Evolutionary conservation across 2,329 filamentous ascomycete genomes (phyloP), one percentile per base, ranked within the genome.

Genomic region (Fusarium sterilihyphosum): DNA sequence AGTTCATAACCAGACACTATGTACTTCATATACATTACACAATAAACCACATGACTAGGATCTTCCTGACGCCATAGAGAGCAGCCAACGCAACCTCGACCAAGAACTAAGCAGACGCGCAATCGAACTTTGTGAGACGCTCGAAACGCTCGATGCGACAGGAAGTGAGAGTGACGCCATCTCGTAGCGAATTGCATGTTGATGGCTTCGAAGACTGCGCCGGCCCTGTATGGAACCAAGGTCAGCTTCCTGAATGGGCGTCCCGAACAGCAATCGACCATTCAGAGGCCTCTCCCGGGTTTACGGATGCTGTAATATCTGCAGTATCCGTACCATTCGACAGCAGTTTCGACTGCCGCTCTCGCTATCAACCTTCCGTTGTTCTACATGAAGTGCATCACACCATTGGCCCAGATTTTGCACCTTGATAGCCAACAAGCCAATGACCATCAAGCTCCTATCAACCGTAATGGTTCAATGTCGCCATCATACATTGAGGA

Each of bases 101-200:
- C 43, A 61, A 56, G 52, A n/a, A 29, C 37, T n/a, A 18, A 61
- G 50, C 52, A 74, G 60, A 65, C 68, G 44, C 68, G 71, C 67
- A 73, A 66, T 70, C 60, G 54, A 38, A 49, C 29, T 67, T 67
- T 64, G 73, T 75, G 65, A 73, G 67, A 73, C 70, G 61, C 73
- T 73, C 57, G 70, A 78, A 74, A 69, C 72, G 67, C 65, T 63
- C 53, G 41, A 59, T 57, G 66, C 65, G 40, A 56, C 65, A 70
- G 67, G 26, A 59, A 74, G 73, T 78, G 67, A 29, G 41, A 76
- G 76, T 78, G 76, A 78, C 75, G 76, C 74, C 74, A 78, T 78
- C 35, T 73, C 61, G 73, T 69, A 74, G 73, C 64, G 54, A 56
- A 74, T 78, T 76, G 66, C 70, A 75, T 71, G 64, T 67, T 58